phyloP scores from a whole-genome alignment of 2,329 filamentous ascomycete genomes.

The Ceratocystis harringtonii region DNA sequence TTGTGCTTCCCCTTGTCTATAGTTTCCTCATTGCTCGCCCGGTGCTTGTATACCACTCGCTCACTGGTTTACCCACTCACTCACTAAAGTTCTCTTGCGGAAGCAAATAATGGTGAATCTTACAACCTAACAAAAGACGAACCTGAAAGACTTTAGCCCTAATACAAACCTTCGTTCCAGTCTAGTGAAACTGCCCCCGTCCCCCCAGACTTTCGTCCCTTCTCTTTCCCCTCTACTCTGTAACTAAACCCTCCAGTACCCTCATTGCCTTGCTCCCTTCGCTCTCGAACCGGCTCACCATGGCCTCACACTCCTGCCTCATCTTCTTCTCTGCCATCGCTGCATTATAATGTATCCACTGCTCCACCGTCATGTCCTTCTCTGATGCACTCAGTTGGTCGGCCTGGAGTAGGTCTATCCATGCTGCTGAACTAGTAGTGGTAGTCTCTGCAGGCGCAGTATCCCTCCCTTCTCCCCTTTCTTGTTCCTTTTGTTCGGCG shows the following conservation, averaged over 20 bases:
- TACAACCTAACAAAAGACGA: neutral
- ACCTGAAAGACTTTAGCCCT: neutral
- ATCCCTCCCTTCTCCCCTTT: neutral
- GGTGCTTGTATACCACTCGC: neutral
- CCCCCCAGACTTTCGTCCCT: neutral
- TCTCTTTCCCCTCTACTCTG: slow-evolving; percentile 26
- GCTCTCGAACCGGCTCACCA: slow-evolving; percentile 70
- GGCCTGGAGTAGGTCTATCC: slow-evolving; percentile 36
- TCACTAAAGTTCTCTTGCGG: neutral
- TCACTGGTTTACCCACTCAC: neutral
- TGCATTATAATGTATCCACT: slow-evolving; percentile 80
- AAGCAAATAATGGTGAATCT: neutral
- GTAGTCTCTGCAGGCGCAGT: slow-evolving; percentile 30
- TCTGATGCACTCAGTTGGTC: slow-evolving; percentile 57
- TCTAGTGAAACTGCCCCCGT: neutral
- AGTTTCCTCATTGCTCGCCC: no score
- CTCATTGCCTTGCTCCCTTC: slow-evolving; percentile 68
- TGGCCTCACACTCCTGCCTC: slow-evolving; percentile 63
- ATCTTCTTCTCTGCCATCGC: slow-evolving; percentile 64
- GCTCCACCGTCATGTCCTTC: slow-evolving; percentile 80
- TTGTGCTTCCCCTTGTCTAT: no score
- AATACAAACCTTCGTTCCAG: neutral
- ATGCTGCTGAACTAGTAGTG: slow-evolving; percentile 32
- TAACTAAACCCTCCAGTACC: slow-evolving; percentile 57
- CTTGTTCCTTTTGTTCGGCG: neutral